Percentiles rank a stretch among this genome's conserved stretches.
Evolutionary conservation across 495 filamentous ascomycete genomes (phyloP).

Genomic region (Oleoguttula mirabilis): DNA sequence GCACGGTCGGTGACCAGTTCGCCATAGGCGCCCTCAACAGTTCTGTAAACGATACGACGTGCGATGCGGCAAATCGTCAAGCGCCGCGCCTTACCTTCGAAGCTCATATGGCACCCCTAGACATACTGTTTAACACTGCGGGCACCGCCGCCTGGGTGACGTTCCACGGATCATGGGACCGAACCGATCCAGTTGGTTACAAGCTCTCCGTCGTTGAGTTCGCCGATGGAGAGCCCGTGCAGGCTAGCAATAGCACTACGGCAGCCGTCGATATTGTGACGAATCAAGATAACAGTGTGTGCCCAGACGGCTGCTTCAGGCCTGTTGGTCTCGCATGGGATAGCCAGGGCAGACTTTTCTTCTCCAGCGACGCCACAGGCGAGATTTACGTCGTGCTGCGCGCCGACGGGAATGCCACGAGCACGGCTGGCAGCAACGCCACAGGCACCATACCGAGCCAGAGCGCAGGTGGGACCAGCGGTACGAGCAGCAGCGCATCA

Average conservation of each 20-base stretch:
- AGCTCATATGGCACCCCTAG: conserved; percentile 32
- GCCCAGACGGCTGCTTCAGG: conserved; percentile 36
- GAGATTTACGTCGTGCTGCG: conserved; percentile 39
- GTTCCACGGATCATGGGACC: conserved; percentile 32
- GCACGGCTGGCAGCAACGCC: conserved; percentile 8
- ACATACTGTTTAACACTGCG: conserved; percentile 29
- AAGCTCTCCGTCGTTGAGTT: conserved; percentile 38
- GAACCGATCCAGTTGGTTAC: conserved; percentile 24
- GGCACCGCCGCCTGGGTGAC: conserved; percentile 32
- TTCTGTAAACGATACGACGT: conserved; percentile 28
- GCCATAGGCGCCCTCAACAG: conserved; percentile 28
- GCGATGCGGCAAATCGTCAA: conserved; percentile 12
- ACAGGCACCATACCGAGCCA: conserved; percentile 9
- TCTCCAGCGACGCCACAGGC: conserved; percentile 37
- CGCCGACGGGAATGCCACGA: conserved; percentile 22
- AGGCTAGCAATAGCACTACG: conserved; percentile 29
- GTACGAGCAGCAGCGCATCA: background rate
- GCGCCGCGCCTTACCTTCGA: conserved; percentile 27
- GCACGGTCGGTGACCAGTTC: conserved; percentile 40
- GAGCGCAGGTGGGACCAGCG: background rate
- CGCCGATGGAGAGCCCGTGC: conserved; percentile 34
- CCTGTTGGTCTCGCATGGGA: conserved; percentile 42
- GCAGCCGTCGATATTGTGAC: conserved; percentile 37
- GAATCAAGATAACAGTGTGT: conserved; percentile 30
- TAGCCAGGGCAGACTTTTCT: conserved; percentile 35